Conservation (phyloP, 2,329 filamentous ascomycete species). For the Colletotrichum noveboracense region DNA sequence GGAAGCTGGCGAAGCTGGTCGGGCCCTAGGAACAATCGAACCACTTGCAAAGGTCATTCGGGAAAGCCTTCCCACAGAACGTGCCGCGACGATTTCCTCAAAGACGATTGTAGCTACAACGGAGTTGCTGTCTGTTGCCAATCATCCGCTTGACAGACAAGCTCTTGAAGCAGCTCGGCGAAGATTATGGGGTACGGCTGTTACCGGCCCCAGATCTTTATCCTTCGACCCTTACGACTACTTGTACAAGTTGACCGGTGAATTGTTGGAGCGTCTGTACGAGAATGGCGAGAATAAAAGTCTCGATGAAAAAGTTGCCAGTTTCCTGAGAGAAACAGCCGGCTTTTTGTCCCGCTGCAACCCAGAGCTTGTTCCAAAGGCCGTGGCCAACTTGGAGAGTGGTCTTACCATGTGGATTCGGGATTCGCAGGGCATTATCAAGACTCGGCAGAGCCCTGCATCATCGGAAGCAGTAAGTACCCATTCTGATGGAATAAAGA, state of each 20-base stretch:
- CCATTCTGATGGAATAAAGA: background rate
- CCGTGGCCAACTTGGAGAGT: slow-evolving; percentile 65
- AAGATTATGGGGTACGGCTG: slow-evolving; percentile 67
- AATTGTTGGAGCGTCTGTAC: slow-evolving; percentile 62
- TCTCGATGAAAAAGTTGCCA: slow-evolving; percentile 38
- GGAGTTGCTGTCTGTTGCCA: slow-evolving; percentile 52
- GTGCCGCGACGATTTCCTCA: slow-evolving; percentile 21
- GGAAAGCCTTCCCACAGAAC: slow-evolving; percentile 34
- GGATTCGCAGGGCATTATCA: slow-evolving; percentile 54
- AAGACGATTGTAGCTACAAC: slow-evolving; percentile 39
- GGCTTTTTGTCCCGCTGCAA: slow-evolving; percentile 58
- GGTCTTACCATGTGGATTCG: slow-evolving; percentile 69
- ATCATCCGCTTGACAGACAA: slow-evolving; percentile 63
- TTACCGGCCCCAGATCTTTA: slow-evolving; percentile 42
- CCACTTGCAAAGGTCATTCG: slow-evolving; percentile 66
- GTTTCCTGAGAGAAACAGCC: slow-evolving; percentile 59
- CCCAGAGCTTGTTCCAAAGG: slow-evolving; percentile 54
- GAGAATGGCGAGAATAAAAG: slow-evolving; percentile 41
- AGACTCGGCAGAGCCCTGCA: slow-evolving; percentile 42
- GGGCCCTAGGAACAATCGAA: slow-evolving; percentile 72
- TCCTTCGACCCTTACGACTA: slow-evolving; percentile 68
- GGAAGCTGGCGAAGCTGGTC: slow-evolving; percentile 71
- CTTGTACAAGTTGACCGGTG: slow-evolving; percentile 65
- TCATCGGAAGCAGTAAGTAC: slow-evolving; percentile 51
- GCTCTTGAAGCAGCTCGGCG: slow-evolving; percentile 69